A percentile compares a stretch with the other conserved stretches of the same genome.
Evolutionary conservation across 2,329 filamentous ascomycete genomes (phyloP).

Genomic region (Colletotrichum chlorophyti): DNA sequence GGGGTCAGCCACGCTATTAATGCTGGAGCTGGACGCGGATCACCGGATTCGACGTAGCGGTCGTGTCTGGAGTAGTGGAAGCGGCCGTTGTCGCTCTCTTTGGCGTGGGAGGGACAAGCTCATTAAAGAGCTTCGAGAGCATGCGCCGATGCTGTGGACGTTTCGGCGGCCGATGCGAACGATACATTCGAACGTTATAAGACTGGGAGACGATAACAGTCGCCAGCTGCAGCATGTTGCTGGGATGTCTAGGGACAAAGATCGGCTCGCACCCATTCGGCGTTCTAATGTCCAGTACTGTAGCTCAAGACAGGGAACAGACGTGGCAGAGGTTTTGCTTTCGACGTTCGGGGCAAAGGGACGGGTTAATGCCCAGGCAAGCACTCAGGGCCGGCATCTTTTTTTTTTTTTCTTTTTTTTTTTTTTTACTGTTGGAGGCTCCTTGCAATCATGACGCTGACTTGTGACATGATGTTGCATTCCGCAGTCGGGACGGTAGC

Average conservation of each 20-base stretch:
- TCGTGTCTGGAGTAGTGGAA: constrained; percentile 24
- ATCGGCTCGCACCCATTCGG: too few species aligned
- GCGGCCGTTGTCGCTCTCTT: constrained; percentile 11
- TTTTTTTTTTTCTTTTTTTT: too few species aligned
- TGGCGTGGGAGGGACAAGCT: not conserved
- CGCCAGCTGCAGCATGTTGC: too few species aligned
- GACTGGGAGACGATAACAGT: not conserved
- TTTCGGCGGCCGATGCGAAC: not conserved
- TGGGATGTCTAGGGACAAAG: too few species aligned
- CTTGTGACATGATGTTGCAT: too few species aligned
- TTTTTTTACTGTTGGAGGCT: too few species aligned
- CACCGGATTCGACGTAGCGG: constrained; percentile 25
- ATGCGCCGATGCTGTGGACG: not conserved
- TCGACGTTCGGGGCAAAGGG: not conserved
- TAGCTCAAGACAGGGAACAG: not conserved
- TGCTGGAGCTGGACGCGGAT: constrained; percentile 27
- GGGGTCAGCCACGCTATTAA: constrained; percentile 18
- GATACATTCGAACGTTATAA: not conserved
- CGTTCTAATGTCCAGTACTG: too few species aligned
- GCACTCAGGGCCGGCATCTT: too few species aligned
- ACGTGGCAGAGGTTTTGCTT: not conserved
- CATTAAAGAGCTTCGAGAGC: not conserved
- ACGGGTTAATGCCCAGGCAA: too few species aligned
- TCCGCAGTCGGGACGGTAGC: too few species aligned
- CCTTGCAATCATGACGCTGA: not conserved